These are phyloP conservation scores for Talaromyces sp. DNA, from an alignment of 2,329 filamentous ascomycete species.

Conservation along the genomic window DNA sequence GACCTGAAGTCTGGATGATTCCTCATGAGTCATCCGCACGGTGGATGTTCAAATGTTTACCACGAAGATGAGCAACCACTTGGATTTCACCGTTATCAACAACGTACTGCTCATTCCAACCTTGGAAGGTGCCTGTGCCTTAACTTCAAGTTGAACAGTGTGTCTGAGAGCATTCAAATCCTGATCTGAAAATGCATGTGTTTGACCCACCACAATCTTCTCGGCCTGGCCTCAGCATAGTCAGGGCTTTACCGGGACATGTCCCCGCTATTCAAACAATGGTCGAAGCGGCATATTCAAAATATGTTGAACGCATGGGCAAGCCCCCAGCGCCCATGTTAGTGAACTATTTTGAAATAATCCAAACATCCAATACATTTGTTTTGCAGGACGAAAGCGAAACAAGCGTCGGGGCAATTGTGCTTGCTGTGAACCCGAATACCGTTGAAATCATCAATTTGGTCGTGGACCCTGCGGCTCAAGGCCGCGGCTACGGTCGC, in stretches of 20 bases:
- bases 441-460: constrained; percentile 20
- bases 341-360: constrained; percentile 15
- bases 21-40: too few relatives aligned
- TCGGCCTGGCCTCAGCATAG: constrained; percentile 1
- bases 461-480: constrained; percentile 20
- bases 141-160: too few relatives aligned
- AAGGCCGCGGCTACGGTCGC: constrained; percentile 24
- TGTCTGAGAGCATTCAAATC: too few relatives aligned
- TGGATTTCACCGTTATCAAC: too few relatives aligned
- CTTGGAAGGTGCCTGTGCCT: too few relatives aligned
- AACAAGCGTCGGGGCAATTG: constrained; percentile 16
- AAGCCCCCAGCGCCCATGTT: constrained; percentile 25
- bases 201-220: not conserved
- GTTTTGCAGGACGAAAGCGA: constrained; percentile 9
- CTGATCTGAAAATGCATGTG: too few relatives aligned
- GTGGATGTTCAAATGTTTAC: too few relatives aligned
- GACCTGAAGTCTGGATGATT: too few relatives aligned
- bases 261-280: constrained; percentile 19
- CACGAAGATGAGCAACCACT: too few relatives aligned
- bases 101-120: too few relatives aligned
- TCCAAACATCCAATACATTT: constrained; percentile 13
- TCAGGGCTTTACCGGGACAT: constrained; percentile 13
- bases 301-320: constrained; percentile 26
- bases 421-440: constrained; percentile 1
- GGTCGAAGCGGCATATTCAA: constrained; percentile 21